phyloP scores from a whole-genome alignment of 225 moss, liverwort and hornwort species.

The Asterella californica region DNA sequence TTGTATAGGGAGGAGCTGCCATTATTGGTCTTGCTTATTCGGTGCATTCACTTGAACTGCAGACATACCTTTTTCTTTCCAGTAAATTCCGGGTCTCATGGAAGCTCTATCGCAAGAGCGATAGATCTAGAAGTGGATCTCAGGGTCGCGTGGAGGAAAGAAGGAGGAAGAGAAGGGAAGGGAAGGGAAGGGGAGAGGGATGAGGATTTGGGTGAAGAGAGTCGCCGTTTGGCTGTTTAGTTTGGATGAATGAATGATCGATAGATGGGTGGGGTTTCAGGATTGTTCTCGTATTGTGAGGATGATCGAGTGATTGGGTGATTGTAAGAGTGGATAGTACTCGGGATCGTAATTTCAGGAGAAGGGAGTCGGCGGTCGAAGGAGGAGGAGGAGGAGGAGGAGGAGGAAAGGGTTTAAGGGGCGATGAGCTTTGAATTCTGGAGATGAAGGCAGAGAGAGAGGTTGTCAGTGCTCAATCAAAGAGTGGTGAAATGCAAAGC shows the following conservation, averaged over 20 bases:
- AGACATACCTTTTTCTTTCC: no score
- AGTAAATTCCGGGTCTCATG: neutral
- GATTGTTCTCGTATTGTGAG: neutral
- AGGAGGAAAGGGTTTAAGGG: neutral
- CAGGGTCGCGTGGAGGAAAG: neutral
- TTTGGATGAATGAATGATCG: no score
- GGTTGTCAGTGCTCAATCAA: slow-evolving; percentile 9
- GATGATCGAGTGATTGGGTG: neutral
- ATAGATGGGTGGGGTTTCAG: neutral
- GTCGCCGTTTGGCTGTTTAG: neutral
- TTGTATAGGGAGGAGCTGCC: neutral
- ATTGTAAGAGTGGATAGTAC: neutral
- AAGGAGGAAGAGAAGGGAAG: neutral
- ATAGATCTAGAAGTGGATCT: neutral
- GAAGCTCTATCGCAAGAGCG: neutral
- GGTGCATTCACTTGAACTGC: no score
- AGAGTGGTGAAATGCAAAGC: slow-evolving; percentile 30
- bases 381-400: neutral
- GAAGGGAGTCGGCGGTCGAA: no score
- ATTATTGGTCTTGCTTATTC: neutral
- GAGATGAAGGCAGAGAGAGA: slow-evolving; percentile 32
- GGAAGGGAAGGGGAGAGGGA: neutral
- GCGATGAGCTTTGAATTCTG: slow-evolving; percentile 19
- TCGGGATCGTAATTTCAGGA: neutral
- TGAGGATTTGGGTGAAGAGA: neutral